These are phyloP conservation scores for Leishmania martiniquensis DNA, from an alignment of 208 protist genomes.

Conservation along the genomic window DNA sequence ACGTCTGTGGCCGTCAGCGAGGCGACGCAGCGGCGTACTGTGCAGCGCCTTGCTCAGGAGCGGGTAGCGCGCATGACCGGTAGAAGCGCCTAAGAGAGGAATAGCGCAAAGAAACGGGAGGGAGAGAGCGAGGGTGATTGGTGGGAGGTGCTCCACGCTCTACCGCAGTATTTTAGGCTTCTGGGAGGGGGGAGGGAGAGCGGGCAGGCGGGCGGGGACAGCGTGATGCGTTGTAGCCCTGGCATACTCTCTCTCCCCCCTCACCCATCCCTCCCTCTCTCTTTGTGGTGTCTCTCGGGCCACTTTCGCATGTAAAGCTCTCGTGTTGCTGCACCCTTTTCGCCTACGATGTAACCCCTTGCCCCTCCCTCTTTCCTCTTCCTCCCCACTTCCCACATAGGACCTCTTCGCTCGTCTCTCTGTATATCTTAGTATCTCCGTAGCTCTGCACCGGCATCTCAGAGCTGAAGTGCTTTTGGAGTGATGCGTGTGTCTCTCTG, in stretches of 20 bases:
- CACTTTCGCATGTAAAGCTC: not conserved
- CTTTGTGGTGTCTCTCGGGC: not conserved
- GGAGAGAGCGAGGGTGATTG: not conserved
- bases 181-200: not conserved
- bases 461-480: not conserved
- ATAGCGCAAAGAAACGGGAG: not conserved
- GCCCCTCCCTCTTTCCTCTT: not conserved
- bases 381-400: not conserved
- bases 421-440: not conserved
- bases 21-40: conserved; percentile 24
- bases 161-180: not conserved
- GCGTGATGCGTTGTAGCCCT: not conserved
- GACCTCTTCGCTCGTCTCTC: not conserved
- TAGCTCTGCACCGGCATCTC: not conserved
- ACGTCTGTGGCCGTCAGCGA: conserved; percentile 28
- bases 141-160: not conserved
- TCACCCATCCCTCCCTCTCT: too few species aligned
- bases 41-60: conserved; percentile 27
- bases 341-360: not conserved
- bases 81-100: not conserved
- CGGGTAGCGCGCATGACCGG: conserved; percentile 31
- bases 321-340: not conserved
- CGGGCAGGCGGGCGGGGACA: too few species aligned
- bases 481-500: not conserved
- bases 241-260: not conserved